Conservation (phyloP, 257 asterid species). For the Fraxinus pennsylvanica region DNA sequence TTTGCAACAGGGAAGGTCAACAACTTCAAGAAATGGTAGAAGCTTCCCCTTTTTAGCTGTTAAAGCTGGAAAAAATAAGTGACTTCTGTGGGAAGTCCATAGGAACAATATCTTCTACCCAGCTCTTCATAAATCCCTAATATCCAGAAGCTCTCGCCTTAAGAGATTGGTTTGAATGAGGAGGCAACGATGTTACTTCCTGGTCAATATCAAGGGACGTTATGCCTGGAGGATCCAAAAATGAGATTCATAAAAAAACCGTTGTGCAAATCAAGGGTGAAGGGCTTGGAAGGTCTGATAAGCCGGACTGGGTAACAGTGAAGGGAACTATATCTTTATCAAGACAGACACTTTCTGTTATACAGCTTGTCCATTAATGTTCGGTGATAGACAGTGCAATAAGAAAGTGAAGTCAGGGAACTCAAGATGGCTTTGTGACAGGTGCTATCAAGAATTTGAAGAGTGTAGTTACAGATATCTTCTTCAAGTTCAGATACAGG, state of each 20-base stretch:
- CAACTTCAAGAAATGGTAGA: conserved; percentile 65
- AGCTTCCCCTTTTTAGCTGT: conserved; percentile 76
- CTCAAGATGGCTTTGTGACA: conserved; percentile 79
- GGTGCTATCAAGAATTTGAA: conserved; percentile 83
- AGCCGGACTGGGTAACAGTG: conserved; percentile 90
- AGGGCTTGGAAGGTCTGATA: conserved; percentile 90
- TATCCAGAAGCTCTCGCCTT: conserved; percentile 58
- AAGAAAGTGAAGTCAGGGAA: conserved; percentile 76
- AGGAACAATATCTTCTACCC: conserved; percentile 85
- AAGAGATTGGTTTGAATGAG: conserved; percentile 73
- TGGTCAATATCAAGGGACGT: conserved; percentile 76
- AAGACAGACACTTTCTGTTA: conserved; percentile 82
- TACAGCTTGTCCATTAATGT: conserved; percentile 91
- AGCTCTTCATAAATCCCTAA: conserved; percentile 82
- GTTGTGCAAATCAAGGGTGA: conserved; percentile 81
- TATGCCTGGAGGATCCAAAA: conserved; percentile 60
- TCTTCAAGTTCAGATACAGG: conserved; percentile 89
- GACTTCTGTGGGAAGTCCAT: conserved; percentile 89
- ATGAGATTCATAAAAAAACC: conserved; percentile 68
- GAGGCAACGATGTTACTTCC: conserved; percentile 74
- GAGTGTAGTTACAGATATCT: conserved; percentile 90
- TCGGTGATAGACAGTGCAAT: conserved; percentile 90
- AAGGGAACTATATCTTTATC: conserved; percentile 79
- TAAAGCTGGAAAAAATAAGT: conserved; percentile 82
- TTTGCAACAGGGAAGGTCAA: conserved; percentile 89